These are phyloP conservation scores for Nymphaea colorata DNA, from an alignment of 164 flowering plant genomes.

Conservation along the genomic window DNA sequence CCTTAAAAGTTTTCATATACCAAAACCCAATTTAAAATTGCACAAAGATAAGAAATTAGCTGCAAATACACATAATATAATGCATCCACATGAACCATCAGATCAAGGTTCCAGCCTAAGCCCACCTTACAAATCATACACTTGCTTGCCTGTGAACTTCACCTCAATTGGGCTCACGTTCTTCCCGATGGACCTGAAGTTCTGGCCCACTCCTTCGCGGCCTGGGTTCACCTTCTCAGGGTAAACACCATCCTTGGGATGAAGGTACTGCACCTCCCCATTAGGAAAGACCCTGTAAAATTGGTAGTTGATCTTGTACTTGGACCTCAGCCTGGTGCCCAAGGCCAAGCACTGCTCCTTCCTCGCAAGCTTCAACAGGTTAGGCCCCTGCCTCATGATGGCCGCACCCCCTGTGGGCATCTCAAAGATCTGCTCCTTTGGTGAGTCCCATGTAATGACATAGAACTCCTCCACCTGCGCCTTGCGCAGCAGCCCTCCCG, in stretches of 20 bases:
- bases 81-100: neutral
- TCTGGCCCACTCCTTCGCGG: constrained; percentile 71
- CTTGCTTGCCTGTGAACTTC: constrained; percentile 94
- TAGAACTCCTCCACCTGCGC: constrained; percentile 90
- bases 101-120: neutral
- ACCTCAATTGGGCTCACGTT: constrained; percentile 84
- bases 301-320: constrained; percentile 97
- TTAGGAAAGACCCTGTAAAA: constrained; percentile 97
- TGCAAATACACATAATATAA: neutral
- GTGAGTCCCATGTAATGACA: constrained; percentile 87
- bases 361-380: constrained; percentile 76
- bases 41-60: constrained; percentile 1
- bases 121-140: constrained; percentile 42
- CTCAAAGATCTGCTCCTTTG: constrained; percentile 82
- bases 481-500: constrained; percentile 69
- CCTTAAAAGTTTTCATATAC: too few relatives aligned
- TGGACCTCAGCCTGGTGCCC: constrained; percentile 87
- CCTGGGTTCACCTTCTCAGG: constrained; percentile 98
- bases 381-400: constrained; percentile 81
- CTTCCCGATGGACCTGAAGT: constrained; percentile 85
- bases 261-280: constrained; percentile 94
- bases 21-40: too few relatives aligned
- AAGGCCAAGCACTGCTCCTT: constrained; percentile 97
- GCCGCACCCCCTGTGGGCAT: constrained; percentile 97
- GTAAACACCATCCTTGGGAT: constrained; percentile 99